These are phyloP conservation scores for Mallotus nudiflorus DNA, from an alignment of 345 rosid genomes.

Conservation along the genomic window DNA sequence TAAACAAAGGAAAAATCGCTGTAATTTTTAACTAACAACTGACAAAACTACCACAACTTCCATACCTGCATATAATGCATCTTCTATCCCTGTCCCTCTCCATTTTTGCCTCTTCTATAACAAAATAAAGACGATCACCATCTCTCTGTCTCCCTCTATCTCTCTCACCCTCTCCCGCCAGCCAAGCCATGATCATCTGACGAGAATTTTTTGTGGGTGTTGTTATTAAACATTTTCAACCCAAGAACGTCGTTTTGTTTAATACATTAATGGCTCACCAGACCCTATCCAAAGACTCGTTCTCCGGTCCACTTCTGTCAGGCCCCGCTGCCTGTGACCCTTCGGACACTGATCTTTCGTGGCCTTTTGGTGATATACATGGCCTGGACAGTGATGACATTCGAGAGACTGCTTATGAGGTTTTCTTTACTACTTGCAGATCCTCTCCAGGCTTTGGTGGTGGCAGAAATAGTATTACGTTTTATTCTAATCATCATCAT, in stretches of 20 bases:
- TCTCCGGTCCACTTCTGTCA: slow-evolving; percentile 39
- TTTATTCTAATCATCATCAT: slow-evolving; percentile 40
- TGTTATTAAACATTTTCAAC: not conserved
- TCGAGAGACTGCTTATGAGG: slow-evolving; percentile 83
- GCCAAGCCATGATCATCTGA: slow-evolving; percentile 28
- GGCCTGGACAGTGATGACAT: slow-evolving; percentile 61
- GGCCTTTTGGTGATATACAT: slow-evolving; percentile 72
- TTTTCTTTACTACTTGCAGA: slow-evolving; percentile 84
- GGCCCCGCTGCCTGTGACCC: slow-evolving; percentile 27
- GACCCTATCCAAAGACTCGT: slow-evolving; percentile 45
- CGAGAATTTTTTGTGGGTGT: not conserved
- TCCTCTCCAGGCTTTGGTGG: slow-evolving; percentile 85
- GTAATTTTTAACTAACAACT: slow-evolving; percentile 1
- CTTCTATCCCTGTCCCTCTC: slow-evolving; percentile 16
- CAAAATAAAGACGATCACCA: no score
- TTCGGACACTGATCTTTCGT: slow-evolving; percentile 48
- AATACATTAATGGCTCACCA: slow-evolving; percentile 61
- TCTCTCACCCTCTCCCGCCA: slow-evolving; percentile 43
- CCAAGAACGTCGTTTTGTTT: no score
- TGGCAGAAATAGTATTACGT: slow-evolving; percentile 58
- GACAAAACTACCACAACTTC: slow-evolving; percentile 1
- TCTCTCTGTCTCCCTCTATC: slow-evolving; percentile 18
- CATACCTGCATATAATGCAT: not conserved
- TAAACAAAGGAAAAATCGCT: slow-evolving; percentile 7
- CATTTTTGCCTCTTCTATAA: slow-evolving; percentile 2